These are phyloP conservation scores for Fusarium sambucinum DNA, from an alignment of 2,329 filamentous ascomycete species.

Conservation along the genomic window DNA sequence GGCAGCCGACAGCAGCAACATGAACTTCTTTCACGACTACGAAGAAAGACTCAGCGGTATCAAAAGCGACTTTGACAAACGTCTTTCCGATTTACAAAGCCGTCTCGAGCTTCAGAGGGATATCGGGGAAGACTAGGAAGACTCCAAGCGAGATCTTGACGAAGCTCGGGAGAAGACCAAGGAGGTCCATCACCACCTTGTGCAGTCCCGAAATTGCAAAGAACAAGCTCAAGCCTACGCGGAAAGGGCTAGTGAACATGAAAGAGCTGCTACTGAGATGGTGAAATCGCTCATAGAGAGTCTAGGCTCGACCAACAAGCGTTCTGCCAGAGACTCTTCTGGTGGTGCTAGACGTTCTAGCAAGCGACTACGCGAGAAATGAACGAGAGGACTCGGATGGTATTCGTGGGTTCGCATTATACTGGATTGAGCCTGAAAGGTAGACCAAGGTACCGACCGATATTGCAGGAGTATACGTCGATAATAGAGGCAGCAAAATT, in stretches of 20 bases:
- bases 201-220: neutral
- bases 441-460: neutral
- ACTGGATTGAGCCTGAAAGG: neutral
- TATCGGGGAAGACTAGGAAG: neutral
- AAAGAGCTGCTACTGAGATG: neutral
- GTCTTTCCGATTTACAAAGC: neutral
- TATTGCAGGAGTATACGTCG: neutral
- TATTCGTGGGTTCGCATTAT: no score
- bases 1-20: no score
- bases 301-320: neutral
- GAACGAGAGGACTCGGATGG: neutral
- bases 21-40: no score
- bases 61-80: neutral
- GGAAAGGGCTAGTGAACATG: neutral
- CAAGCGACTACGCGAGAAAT: neutral
- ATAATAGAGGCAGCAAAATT: neutral
- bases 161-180: neutral
- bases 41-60: neutral
- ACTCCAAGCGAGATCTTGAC: neutral
- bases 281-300: neutral
- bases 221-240: neutral
- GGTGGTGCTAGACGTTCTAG: neutral
- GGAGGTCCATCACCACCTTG: neutral
- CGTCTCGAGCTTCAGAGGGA: neutral
- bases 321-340: fast-evolving